Percentiles rank a stretch among this genome's conserved stretches.
Conservation (phyloP, 495 filamentous ascomycete genomes). For the Evernia prunastri region DNA sequence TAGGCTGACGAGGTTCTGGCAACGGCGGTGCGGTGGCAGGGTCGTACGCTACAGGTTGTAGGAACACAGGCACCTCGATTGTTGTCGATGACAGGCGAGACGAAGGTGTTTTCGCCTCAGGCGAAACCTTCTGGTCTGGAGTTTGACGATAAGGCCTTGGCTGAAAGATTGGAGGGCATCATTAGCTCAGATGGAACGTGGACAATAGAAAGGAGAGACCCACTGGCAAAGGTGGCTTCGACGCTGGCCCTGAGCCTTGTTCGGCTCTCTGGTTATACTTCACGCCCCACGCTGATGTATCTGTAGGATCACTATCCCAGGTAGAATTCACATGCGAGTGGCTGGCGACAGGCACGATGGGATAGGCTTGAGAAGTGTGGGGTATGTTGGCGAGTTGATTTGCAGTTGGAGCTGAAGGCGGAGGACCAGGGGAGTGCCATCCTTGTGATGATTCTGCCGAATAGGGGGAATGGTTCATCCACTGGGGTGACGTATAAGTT, state of each 20-base stretch:
- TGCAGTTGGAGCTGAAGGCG: conserved; percentile 27
- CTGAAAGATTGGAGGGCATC: conserved; percentile 3
- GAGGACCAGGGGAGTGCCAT: conserved; percentile 25
- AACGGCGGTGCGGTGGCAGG: conserved; percentile 17
- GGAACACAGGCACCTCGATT: conserved; percentile 24
- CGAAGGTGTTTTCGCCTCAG: conserved; percentile 16
- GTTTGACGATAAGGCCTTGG: conserved; percentile 11
- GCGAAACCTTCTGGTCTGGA: conserved; percentile 9
- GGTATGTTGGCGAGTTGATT: conserved; percentile 19
- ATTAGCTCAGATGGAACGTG: background rate
- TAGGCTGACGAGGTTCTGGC: conserved; percentile 19
- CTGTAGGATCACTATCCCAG: conserved; percentile 28
- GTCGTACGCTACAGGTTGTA: conserved; percentile 23
- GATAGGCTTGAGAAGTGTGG: conserved; percentile 41
- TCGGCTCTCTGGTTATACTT: conserved; percentile 39
- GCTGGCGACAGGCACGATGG: conserved; percentile 31
- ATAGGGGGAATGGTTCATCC: conserved; percentile 19
- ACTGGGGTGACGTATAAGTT: conserved; percentile 19
- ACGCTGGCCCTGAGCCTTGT: conserved; percentile 29
- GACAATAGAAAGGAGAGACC: conserved; percentile 18
- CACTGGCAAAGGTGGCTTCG: conserved; percentile 44
- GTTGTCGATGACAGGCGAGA: conserved; percentile 23
- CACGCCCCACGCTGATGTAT: conserved; percentile 42
- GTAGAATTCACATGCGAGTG: conserved; percentile 21
- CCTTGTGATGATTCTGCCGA: conserved; percentile 15